phyloP scores from a whole-genome alignment of 2,329 filamentous ascomycete species.

The Ceratocystiopsis sp. region DNA sequence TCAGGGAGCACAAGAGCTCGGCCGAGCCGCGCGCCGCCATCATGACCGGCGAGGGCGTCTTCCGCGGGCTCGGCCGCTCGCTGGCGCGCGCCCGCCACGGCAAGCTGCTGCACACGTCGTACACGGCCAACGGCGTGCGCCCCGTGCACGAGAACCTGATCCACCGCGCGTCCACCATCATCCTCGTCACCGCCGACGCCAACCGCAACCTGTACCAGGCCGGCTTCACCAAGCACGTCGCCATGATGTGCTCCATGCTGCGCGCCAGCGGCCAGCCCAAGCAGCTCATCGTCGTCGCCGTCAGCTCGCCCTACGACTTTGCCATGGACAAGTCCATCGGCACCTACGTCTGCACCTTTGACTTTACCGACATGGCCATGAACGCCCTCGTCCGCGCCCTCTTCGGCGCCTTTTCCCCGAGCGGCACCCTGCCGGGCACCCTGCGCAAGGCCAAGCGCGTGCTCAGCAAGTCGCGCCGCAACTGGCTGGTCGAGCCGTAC shows the following conservation, averaged over 20 bases:
- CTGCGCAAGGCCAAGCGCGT: slow-evolving; percentile 76
- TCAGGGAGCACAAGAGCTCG: slow-evolving; percentile 24
- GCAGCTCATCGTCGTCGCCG: slow-evolving; percentile 75
- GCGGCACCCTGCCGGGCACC: slow-evolving; percentile 50
- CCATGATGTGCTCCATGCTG: slow-evolving; percentile 84
- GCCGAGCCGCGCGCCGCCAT: slow-evolving; percentile 32
- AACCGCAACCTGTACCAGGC: slow-evolving; percentile 88
- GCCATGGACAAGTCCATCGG: slow-evolving; percentile 80
- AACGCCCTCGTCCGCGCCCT: slow-evolving; percentile 68
- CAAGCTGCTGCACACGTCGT: slow-evolving; percentile 82
- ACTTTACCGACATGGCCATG: slow-evolving; percentile 87
- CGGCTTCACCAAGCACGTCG: slow-evolving; percentile 88
- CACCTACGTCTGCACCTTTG: slow-evolving; percentile 89
- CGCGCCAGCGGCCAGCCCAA: slow-evolving; percentile 66
- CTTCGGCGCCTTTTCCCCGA: slow-evolving; percentile 53
- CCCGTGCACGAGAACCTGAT: slow-evolving; percentile 90
- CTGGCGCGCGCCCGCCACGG: slow-evolving; percentile 75
- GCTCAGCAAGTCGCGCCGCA: slow-evolving; percentile 64
- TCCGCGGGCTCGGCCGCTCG: slow-evolving; percentile 72
- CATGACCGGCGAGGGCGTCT: slow-evolving; percentile 87
- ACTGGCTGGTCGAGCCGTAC: slow-evolving; percentile 87
- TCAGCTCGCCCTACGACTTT: slow-evolving; percentile 93
- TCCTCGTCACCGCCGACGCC: slow-evolving; percentile 84
- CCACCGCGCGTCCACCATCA: slow-evolving; percentile 70
- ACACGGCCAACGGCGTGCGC: slow-evolving; percentile 80